phyloP scores from a whole-genome alignment of 2,329 filamentous ascomycete genomes.

The Pseudocercospora vitis region DNA sequence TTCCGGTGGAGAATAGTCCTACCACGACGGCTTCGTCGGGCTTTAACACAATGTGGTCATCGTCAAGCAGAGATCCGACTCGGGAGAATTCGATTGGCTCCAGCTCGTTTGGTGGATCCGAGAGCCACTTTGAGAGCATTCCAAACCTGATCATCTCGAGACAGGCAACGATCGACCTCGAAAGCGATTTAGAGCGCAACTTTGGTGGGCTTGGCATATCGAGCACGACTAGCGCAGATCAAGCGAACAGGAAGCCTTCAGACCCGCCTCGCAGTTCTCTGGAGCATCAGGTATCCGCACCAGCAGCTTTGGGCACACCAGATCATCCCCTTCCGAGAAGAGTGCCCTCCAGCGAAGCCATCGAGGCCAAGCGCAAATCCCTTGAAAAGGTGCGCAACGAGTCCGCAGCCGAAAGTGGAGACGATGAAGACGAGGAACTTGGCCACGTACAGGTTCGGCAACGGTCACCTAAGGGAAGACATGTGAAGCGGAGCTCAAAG shows the following conservation, averaged over 20 bases:
- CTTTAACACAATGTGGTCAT: conserved; percentile 51
- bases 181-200: conserved; percentile 53
- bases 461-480: conserved; percentile 54
- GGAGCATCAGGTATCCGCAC: conserved; percentile 65
- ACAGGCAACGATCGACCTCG: conserved; percentile 66
- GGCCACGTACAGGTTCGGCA: conserved; percentile 62
- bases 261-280: conserved; percentile 52
- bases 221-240: conserved; percentile 23
- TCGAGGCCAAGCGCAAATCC: conserved; percentile 71
- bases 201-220: conserved; percentile 71
- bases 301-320: conserved; percentile 44
- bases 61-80: conserved; percentile 17
- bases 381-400: conserved; percentile 72
- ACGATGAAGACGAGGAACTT: conserved; percentile 87
- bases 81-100: conserved; percentile 85
- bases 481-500: conserved; percentile 64
- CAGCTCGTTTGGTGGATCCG: conserved; percentile 82
- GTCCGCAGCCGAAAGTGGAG: conserved; percentile 72
- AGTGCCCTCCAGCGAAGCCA: conserved; percentile 70
- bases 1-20: conserved; percentile 74
- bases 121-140: conserved; percentile 76
- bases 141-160: conserved; percentile 69
- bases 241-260: conserved; percentile 23
- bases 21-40: conserved; percentile 75
- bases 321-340: conserved; percentile 49